Evolutionary conservation across 305 asterid species (phyloP).

Genomic region (Fraxinus dipetala): DNA sequence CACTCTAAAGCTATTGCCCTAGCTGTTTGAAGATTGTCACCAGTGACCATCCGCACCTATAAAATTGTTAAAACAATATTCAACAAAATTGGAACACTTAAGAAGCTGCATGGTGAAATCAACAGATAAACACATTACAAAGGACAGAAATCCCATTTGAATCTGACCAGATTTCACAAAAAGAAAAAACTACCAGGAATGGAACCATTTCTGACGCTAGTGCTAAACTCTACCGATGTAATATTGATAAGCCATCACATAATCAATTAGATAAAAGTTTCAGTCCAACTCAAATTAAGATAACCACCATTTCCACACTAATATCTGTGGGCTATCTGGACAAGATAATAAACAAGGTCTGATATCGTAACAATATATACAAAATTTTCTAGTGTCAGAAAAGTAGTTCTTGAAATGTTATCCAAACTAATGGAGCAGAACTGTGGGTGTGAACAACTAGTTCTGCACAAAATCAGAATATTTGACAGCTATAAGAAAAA

Average conservation of each 20-base stretch:
- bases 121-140: conserved; percentile 5
- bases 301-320: not conserved
- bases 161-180: not conserved
- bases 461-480: not conserved
- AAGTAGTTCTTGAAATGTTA: not conserved
- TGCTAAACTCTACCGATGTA: not conserved
- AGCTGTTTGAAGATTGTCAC: conserved; percentile 92
- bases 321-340: not conserved
- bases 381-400: not conserved
- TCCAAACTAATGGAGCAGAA: not conserved
- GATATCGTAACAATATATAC: not conserved
- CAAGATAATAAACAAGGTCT: not conserved
- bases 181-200: conserved; percentile 9
- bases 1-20: conserved; percentile 93
- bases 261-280: not conserved
- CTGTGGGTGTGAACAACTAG: not conserved
- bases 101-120: not conserved
- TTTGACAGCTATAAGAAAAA: not conserved
- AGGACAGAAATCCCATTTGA: not conserved
- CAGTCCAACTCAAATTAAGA: conserved; percentile 9
- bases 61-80: conserved; percentile 7
- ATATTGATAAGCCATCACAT: not conserved
- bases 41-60: conserved; percentile 98
- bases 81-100: conserved; percentile 2
- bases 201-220: not conserved